These are phyloP conservation scores for Yamadazyma olivae DNA, from an alignment of 805 yeast species.

Conservation along the genomic window DNA sequence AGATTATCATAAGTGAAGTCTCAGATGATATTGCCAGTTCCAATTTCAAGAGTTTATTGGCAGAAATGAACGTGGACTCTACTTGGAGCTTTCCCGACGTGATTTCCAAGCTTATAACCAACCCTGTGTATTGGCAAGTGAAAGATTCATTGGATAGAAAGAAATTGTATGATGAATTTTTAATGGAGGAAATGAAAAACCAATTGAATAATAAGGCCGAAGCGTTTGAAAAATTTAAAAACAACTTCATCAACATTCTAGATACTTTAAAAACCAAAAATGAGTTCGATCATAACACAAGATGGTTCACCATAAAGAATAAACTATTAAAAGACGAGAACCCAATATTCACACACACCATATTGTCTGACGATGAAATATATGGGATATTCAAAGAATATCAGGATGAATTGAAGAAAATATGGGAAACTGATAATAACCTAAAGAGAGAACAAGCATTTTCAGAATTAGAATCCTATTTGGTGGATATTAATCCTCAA, in stretches of 20 bases:
- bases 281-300: conserved; percentile 51
- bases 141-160: conserved; percentile 60
- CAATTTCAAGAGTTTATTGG: conserved; percentile 51
- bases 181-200: conserved; percentile 39
- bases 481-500: conserved; percentile 34
- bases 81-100: conserved; percentile 74
- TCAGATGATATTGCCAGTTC: conserved; percentile 32
- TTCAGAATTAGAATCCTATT: conserved; percentile 49
- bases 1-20: conserved; percentile 1
- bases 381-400: conserved; percentile 52
- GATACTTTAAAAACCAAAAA: conserved; percentile 26
- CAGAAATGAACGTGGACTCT: conserved; percentile 57
- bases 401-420: conserved; percentile 35
- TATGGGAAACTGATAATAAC: conserved; percentile 20
- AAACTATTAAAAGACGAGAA: conserved; percentile 54
- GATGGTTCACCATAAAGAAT: conserved; percentile 62
- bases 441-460: conserved; percentile 46
- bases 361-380: conserved; percentile 56
- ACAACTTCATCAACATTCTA: conserved; percentile 50
- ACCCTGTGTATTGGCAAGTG: conserved; percentile 67
- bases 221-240: conserved; percentile 53
- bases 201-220: conserved; percentile 53
- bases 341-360: conserved; percentile 60
- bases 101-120: conserved; percentile 53
- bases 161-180: conserved; percentile 60